A percentile compares a stretch with the other conserved stretches of the same genome.
Evolutionary conservation across 148 eudicot genomes (phyloP).

Genomic region (Fagopyrum homotropicum): DNA sequence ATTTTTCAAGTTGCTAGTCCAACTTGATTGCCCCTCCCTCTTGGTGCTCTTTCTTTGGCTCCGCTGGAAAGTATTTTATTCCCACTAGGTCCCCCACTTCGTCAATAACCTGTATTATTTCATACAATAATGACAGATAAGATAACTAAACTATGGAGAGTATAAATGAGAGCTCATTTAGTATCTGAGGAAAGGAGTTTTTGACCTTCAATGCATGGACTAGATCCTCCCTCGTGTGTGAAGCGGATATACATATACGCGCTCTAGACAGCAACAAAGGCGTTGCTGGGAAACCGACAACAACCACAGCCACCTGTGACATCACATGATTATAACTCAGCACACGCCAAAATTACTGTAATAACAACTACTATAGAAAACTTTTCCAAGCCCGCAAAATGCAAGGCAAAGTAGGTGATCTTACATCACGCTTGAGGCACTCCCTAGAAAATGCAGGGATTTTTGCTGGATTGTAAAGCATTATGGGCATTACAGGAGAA

Average conservation of each 20-base stretch:
- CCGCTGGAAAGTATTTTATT: slow-evolving; percentile 93
- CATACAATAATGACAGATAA: not conserved
- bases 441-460: slow-evolving; percentile 94
- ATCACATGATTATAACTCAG: not conserved
- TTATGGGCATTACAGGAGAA: slow-evolving; percentile 88
- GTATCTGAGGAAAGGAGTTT: slow-evolving; percentile 8
- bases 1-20: slow-evolving; percentile 23
- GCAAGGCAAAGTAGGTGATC: slow-evolving; percentile 13
- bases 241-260: slow-evolving; percentile 88
- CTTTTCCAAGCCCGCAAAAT: not conserved
- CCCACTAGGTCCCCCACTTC: slow-evolving; percentile 86
- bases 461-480: slow-evolving; percentile 83
- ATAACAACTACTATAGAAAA: not conserved
- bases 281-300: slow-evolving; percentile 92
- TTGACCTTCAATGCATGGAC: slow-evolving; percentile 63
- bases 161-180: not conserved
- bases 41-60: slow-evolving; percentile 59
- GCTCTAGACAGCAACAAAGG: slow-evolving; percentile 81
- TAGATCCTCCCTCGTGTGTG: slow-evolving; percentile 81
- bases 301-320: slow-evolving; percentile 74
- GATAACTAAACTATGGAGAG: not conserved
- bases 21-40: slow-evolving; percentile 51
- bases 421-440: slow-evolving; percentile 78
- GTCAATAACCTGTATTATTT: slow-evolving; percentile 41
- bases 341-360: not conserved